Base-by-base conservation (phyloP, 148 eudicot genomes). In the Rhododendron williamsianum region DNA sequence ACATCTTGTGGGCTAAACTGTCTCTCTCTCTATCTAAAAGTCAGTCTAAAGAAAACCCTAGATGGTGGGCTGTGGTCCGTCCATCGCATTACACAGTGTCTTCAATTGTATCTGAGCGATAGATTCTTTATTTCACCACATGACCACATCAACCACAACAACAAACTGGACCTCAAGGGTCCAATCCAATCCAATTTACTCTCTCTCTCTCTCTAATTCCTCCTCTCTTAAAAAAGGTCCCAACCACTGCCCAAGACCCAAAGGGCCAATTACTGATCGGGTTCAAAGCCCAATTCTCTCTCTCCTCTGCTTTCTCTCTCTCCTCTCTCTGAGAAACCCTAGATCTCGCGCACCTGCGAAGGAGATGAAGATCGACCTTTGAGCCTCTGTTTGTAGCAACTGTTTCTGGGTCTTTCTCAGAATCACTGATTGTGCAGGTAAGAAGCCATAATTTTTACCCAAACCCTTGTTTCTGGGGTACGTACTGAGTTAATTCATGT, bases 261-360 rank as follows among this genome's bases (percentile, higher is more conserved):
- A 76, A 25, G 83, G 90, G 84, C 88, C 85, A 86, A 84, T 88
- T 84, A 43, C 12, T 27, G 30, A 27, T 87, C 86, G 86, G 86
- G 88, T 87, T 87, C 38, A 5, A 86, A 84, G 88, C 90, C 90
- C 90, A 89, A 89, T 41, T 72, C 72, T 82, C 88, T 81, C 85
- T 82, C 87, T 84, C 78, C 86, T 82, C 73, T 19, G 25, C 15
- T 18, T 19, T 25, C 36, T 25, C 74, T 69, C 74, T 35, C 2
- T 33, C 13, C 38, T 30, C 76, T 27, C 80, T 15, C 84, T 13
- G 45, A 38, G 78, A 81, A 88, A 88, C 87, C 90, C 87, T 88
- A 86, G 87, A 88, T 88, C 88, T 77, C 51, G 4, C 51, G 52
- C 45, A 27, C 25, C 78, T 63, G 81, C 78, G 51, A 81, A 63